A percentile compares a stretch with the other conserved stretches of the same genome.
These are phyloP conservation scores for Angomonas ambiguus DNA, from an alignment of 208 protist genomes.

Conservation along the genomic window DNA sequence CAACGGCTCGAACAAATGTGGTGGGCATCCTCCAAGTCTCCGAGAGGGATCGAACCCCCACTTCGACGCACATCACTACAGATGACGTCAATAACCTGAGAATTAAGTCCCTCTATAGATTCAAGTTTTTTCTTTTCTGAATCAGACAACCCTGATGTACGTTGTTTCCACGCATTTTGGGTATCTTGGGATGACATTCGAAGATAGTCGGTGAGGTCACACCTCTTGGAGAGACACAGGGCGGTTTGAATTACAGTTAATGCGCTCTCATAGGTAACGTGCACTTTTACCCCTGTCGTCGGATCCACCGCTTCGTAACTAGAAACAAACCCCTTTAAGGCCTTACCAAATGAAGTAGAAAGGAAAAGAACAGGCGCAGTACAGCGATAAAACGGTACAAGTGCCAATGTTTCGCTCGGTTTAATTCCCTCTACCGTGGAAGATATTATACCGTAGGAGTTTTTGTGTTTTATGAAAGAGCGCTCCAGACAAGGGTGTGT, in stretches of 20 bases:
- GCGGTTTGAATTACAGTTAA: neutral
- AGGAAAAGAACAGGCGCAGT: neutral
- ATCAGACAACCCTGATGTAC: neutral
- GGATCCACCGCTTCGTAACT: neutral
- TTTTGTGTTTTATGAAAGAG: neutral
- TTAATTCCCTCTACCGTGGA: neutral
- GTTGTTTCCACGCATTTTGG: neutral
- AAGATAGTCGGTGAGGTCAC: neutral
- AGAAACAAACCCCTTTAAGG: neutral
- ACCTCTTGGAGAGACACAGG: neutral
- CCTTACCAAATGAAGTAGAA: neutral
- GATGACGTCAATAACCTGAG: neutral
- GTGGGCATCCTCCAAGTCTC: neutral
- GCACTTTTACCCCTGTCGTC: neutral
- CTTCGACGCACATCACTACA: neutral
- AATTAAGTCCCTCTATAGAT: neutral
- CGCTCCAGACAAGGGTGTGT: neutral
- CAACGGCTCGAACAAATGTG: neutral
- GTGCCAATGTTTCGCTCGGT: neutral
- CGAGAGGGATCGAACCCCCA: neutral
- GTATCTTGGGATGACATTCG: neutral
- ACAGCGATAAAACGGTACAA: neutral
- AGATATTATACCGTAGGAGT: neutral
- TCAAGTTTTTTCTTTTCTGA: neutral
- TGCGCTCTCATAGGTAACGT: neutral